phyloP scores from a whole-genome alignment of 2,329 filamentous ascomycete genomes.

The Claviceps sp. region DNA sequence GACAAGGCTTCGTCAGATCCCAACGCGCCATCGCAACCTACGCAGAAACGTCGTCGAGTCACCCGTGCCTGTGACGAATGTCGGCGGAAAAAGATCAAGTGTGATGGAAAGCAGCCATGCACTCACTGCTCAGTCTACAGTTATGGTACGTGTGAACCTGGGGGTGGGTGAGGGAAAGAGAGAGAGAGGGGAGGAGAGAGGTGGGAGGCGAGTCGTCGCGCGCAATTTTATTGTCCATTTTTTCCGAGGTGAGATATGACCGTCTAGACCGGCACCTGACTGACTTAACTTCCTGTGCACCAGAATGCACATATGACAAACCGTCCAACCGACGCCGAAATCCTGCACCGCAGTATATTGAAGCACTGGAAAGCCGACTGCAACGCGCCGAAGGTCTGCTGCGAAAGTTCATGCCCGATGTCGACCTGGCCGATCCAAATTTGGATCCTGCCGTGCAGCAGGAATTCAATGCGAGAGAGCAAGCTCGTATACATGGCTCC shows the following conservation, averaged over 20 bases:
- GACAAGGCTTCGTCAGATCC: conserved; percentile 19
- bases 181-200: too few relatives aligned
- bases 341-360: conserved; percentile 83
- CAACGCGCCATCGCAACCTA: conserved; percentile 35
- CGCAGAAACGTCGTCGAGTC: conserved; percentile 66
- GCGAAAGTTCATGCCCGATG: conserved; percentile 66
- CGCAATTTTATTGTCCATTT: too few relatives aligned
- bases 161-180: too few relatives aligned
- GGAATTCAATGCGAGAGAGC: conserved; percentile 45
- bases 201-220: too few relatives aligned
- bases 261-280: not conserved
- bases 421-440: conserved; percentile 73
- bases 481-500: conserved; percentile 32
- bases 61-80: conserved; percentile 75
- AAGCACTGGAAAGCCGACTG: conserved; percentile 70
- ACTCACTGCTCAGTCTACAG: conserved; percentile 97
- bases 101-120: conserved; percentile 74
- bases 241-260: not conserved
- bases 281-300: not conserved
- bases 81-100: conserved; percentile 77
- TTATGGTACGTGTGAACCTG: conserved; percentile 56
- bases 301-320: conserved; percentile 92
- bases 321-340: conserved; percentile 85
- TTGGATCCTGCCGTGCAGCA: conserved; percentile 67
- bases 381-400: conserved; percentile 73